A percentile compares a stretch with the other conserved stretches of the same genome.
These are phyloP conservation scores for Lentinula edodes DNA, from an alignment of 768 basidiomycete genomes.

Conservation along the genomic window DNA sequence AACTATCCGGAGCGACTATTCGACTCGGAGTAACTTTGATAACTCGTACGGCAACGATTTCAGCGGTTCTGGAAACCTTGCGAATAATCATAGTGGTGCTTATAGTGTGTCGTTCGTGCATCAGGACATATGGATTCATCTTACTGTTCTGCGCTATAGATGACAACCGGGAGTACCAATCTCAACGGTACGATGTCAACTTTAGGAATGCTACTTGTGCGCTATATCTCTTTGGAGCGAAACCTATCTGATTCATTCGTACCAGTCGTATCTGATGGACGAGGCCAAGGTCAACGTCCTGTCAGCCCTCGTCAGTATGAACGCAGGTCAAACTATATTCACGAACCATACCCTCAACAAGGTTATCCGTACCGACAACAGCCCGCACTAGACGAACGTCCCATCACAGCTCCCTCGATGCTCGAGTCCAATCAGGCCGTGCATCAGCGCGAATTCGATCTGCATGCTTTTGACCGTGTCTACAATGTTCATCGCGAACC, in stretches of 20 bases:
- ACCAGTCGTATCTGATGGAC: background rate
- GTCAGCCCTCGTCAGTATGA: background rate
- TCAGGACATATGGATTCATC: background rate
- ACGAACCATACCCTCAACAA: background rate
- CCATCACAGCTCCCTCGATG: background rate
- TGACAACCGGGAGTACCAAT: background rate
- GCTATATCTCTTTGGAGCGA: background rate
- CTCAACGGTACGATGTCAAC: background rate
- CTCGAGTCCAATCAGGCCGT: background rate
- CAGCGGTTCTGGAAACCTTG: background rate
- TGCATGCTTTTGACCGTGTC: background rate
- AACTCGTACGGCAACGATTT: background rate
- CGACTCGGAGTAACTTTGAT: background rate
- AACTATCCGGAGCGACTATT: background rate
- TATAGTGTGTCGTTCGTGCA: background rate
- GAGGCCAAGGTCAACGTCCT: background rate
- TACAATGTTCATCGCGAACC: background rate
- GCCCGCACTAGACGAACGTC: background rate
- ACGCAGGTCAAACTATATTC: background rate
- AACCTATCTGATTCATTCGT: background rate
- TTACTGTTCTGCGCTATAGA: background rate
- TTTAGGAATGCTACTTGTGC: background rate
- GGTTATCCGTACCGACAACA: background rate
- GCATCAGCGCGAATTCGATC: background rate
- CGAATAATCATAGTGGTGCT: background rate